These are phyloP conservation scores for Ustulina deusta DNA, from an alignment of 2,329 filamentous ascomycete genomes.

Conservation along the genomic window DNA sequence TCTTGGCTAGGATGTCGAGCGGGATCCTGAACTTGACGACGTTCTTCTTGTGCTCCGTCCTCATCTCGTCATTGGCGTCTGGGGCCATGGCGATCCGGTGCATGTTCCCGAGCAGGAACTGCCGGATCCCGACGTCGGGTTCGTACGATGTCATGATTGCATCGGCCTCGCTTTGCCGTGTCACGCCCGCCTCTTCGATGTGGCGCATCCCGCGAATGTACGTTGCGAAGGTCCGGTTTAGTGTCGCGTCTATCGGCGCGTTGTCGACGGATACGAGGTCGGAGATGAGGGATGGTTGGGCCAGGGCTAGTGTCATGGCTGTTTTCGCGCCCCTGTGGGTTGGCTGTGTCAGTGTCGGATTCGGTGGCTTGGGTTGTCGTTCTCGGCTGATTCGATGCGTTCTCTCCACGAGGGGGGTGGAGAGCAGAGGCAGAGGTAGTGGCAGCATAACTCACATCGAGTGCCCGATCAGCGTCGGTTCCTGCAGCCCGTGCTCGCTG, in stretches of 20 bases:
- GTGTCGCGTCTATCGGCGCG: constrained; percentile 82
- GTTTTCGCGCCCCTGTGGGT: constrained; percentile 79
- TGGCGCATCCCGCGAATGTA: constrained; percentile 88
- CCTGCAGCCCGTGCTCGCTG: constrained; percentile 72
- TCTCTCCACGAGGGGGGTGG: neutral
- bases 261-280: constrained; percentile 90
- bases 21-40: constrained; percentile 77
- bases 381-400: neutral
- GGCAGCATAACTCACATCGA: constrained; percentile 75
- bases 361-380: neutral
- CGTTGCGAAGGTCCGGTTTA: constrained; percentile 79
- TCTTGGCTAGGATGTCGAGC: constrained; percentile 73
- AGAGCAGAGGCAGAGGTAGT: neutral
- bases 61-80: neutral
- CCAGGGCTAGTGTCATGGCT: constrained; percentile 87
- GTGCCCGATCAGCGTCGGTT: constrained; percentile 87
- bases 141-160: constrained; percentile 81
- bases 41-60: constrained; percentile 54
- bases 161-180: constrained; percentile 82
- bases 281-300: constrained; percentile 73
- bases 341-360: constrained; percentile 10
- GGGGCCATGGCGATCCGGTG: constrained; percentile 59
- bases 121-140: constrained; percentile 79
- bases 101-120: constrained; percentile 92
- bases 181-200: constrained; percentile 77